Evolutionary conservation across 2,329 filamentous ascomycete genomes (phyloP).

Genomic region (Alternaria longipes): DNA sequence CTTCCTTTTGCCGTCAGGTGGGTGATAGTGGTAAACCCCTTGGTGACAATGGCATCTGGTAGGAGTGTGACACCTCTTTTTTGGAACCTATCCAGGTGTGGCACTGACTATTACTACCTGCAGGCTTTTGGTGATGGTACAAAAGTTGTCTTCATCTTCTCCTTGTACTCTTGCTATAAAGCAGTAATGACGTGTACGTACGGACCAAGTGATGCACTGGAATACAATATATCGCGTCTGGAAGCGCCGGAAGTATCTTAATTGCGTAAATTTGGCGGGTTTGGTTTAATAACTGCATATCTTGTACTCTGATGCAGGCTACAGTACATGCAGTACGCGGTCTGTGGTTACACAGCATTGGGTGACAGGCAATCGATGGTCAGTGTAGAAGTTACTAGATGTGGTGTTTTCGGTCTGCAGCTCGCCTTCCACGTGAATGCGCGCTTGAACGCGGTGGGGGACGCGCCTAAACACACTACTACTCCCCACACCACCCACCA

Average conservation of each 20-base stretch:
- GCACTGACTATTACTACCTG: background rate
- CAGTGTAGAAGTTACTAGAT: too few species aligned
- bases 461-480: background rate
- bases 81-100: background rate
- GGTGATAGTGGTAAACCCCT: too few species aligned
- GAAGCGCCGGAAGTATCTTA: background rate
- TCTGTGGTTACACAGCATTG: too few species aligned
- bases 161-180: background rate
- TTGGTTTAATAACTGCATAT: background rate
- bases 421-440: constrained; percentile 6
- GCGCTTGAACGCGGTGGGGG: background rate
- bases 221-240: background rate
- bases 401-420: too few species aligned
- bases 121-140: background rate
- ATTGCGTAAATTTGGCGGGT: background rate
- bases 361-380: too few species aligned
- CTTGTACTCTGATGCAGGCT: background rate
- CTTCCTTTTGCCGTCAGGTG: too few species aligned
- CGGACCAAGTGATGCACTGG: background rate
- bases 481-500: background rate
- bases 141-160: background rate
- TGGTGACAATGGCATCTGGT: too few species aligned
- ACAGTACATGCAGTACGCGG: background rate
- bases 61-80: background rate
- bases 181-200: background rate